Evolutionary conservation across 179 eudicot genomes (phyloP), one percentile per base, ranked within the genome.

Genomic region (Nepenthes alata): DNA sequence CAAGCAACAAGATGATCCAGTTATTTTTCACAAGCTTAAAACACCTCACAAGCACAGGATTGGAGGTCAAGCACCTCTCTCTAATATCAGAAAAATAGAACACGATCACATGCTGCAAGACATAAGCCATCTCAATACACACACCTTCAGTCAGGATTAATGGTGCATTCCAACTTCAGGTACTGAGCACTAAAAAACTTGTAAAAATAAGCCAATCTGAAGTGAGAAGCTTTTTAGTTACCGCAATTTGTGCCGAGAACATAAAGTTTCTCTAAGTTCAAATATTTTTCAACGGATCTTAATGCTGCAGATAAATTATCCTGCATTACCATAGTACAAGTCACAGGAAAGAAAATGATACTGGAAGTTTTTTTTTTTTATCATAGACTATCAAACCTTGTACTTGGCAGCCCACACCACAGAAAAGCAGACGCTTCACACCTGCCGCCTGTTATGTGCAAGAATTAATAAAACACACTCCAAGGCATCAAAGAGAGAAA

Each of bases 391-490:
- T n/a, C 62, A 65, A 73, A 86, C 98, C 98, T 84, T 91, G 98
- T 61, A 91, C 98, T 80, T 91, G 98, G 80, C 98, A 91, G 58
- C 98, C 98, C 64, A 91, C 98, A 64, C 98, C 98, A 60, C 98
- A 91, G 60, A 91, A 91, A 48, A 91, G 95, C 47, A 91, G 94
- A 72, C 98, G 95, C 56, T 88, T 91, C 37, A 91, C 98, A 53
- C 91, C 95, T 70, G 98, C 89, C 61, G 98, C 98, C 98, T 91
- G 84, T 70, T 45, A 11, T 49, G 52, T 53, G 61, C 59, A 54
- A 67, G 38, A 61, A 44, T 39, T 36, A 7, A 41, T 41, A 41
- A 41, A 41, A 7, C 45, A 41, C 5, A 41, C 6, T 7, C 25
- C 25, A 25, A 25, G 25, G 25, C 25, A 25, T 25, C 25, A 25